Base-by-base conservation (phyloP, 371 early-diverging fungal species). In the Phascolomyces articulosus region DNA sequence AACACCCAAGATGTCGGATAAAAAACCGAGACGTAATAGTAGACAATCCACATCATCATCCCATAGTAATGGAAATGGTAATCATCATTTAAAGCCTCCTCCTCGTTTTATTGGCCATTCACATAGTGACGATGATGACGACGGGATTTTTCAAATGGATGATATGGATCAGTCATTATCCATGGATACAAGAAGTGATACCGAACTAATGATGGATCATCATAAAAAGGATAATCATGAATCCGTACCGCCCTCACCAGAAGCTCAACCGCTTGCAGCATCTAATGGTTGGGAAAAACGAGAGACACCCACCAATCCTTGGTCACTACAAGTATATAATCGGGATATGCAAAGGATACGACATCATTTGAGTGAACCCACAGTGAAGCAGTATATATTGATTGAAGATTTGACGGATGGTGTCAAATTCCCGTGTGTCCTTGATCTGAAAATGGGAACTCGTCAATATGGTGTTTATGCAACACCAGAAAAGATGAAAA, bases 401-500 rank as follows among this genome's bases (percentile, higher is more conserved):
- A 73, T 79, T 49, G 79, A 79, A 61, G 98, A 98, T 77, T 77
- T 98, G 59, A 98, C 98, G 0, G 90, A 92, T 20, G 91, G 93
- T 1, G 80, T 95, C 61, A 82, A 85, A 70, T 86, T 86, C 31
- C 98, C 98, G 0, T 97, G 97, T 64, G 93, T 98, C 7, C 78
- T 98, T 58, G 98, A 98, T 75, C 82, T 98, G 53, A 98, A 98
- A 68, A 98, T 98, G 97, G 98, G 98, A 16, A 97, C 96, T 6
- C 85, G 98, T 1, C 98, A 98, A 75, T 93, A 97, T 70, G 96
- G 98, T 1, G 90, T 97, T 51, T 85, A 93, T 78, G 96, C 93
- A 0, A 82, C 91, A 0, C 77, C 82, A 13, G 89, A 90, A 34
- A 98, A 98, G 73, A 84, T 90, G 63, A 75, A 77, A 29, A 92